phyloP scores from a whole-genome alignment of 2,329 filamentous ascomycete species.

The Aspergillus brasiliensis region DNA sequence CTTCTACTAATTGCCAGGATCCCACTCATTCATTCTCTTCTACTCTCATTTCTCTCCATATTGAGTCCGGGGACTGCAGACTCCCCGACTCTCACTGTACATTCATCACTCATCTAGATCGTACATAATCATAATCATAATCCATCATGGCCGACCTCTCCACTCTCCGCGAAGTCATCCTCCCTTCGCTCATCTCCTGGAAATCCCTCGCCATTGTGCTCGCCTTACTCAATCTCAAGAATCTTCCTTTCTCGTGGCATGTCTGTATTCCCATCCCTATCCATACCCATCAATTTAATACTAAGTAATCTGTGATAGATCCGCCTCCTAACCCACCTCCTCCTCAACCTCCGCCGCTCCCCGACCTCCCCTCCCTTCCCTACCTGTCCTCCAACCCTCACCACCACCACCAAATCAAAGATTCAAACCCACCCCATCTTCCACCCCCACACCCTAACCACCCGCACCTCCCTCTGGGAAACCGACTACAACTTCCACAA shows the following conservation, averaged over 20 bases:
- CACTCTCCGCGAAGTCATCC: conserved; percentile 21
- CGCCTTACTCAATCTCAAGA: conserved; percentile 41
- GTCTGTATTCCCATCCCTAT: conserved; percentile 29
- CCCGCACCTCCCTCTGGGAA: conserved; percentile 71
- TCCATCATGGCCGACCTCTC: background rate
- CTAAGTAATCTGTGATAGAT: conserved; percentile 50
- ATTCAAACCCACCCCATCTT: conserved; percentile 65
- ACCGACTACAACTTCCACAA: conserved; percentile 88
- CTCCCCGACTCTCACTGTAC: too few relatives aligned
- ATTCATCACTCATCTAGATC: background rate
- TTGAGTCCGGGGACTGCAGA: too few relatives aligned
- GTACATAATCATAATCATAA: background rate
- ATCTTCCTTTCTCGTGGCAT: conserved; percentile 43
- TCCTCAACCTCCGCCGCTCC: conserved; percentile 57
- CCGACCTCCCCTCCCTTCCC: conserved; percentile 51
- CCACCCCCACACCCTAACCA: conserved; percentile 67
- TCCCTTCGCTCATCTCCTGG: conserved; percentile 35
- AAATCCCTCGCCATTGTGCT: conserved; percentile 39
- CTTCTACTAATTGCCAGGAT: too few relatives aligned
- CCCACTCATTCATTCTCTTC: too few relatives aligned
- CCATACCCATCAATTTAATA: background rate
- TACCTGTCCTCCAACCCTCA: conserved; percentile 26
- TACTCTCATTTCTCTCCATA: too few relatives aligned
- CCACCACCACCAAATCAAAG: conserved; percentile 35
- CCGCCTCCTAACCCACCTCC: conserved; percentile 60